Conservation (phyloP, 2,329 filamentous ascomycete species). For the Cadophora sp. region DNA sequence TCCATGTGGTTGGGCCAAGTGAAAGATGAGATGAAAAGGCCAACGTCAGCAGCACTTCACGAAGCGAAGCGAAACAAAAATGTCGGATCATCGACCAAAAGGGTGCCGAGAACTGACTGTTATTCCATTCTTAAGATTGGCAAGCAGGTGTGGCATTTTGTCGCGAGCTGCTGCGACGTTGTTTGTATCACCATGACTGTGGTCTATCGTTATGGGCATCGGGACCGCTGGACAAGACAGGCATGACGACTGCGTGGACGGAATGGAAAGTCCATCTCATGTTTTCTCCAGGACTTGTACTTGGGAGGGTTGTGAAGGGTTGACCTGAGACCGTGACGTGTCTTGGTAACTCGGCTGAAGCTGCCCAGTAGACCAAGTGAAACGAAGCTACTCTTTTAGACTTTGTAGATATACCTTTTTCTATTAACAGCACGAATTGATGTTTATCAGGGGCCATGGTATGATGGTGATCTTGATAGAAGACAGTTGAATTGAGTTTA, state of each 20-base stretch:
- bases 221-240: not conserved
- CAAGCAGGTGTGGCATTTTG: not conserved
- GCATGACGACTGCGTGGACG: conserved; percentile 1
- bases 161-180: not conserved
- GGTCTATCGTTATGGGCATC: not conserved
- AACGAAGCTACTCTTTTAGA: not conserved
- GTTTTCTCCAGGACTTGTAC: not conserved
- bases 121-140: not conserved
- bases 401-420: not conserved
- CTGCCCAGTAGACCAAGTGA: conserved; percentile 1
- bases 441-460: too few species aligned
- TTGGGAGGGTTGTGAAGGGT: not conserved
- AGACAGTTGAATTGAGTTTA: not conserved
- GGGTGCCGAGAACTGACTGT: not conserved
- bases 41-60: not conserved
- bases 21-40: not conserved
- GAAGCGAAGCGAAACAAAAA: not conserved
- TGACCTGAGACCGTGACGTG: conserved; percentile 13
- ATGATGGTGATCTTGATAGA: too few species aligned
- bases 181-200: not conserved
- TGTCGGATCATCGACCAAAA: not conserved
- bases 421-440: too few species aligned
- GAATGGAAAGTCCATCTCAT: conserved; percentile 1
- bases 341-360: conserved; percentile 9
- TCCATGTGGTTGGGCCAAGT: not conserved